Base-by-base conservation (phyloP, 129 eudicot species). In the Sambucus nigra region DNA sequence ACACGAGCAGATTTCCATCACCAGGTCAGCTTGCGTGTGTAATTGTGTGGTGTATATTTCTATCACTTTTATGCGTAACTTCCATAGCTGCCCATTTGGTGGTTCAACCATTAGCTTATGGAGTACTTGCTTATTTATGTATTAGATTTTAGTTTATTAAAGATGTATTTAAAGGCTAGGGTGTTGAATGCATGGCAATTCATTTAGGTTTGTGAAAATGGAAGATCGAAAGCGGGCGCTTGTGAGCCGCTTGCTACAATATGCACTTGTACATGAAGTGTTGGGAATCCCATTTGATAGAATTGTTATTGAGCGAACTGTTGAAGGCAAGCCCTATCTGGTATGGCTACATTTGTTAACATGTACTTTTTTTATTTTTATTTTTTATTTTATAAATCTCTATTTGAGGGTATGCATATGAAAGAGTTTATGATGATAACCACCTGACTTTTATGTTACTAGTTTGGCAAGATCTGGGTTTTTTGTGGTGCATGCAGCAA, bases 241-340 rank as follows among this genome's bases (percentile, higher is more conserved):
- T 60, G 92, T 88, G n/a, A 88, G 97, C 78, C 76, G 85, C 58
- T 66, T 88, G 79, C 72, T 88, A 74, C 94, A 88, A 78, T 88
- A 78, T 78, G 87, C 78, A 12, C 74, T 88, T 52, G 80, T 84
- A 39, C 82, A 84, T 75, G 64, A 78, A 65, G 67, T 81, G 18
- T 29, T 75, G 12, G 85, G 73, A 21, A 73, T 88, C 58, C 92
- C 94, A 4, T 73, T 75, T 65, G 53, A 45, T 50, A 61, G 80
- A 24, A 80, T 88, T 27, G 32, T 65, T 41, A 88, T 88, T 27
- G 39, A 42, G 39, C 82, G 92, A 16, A 88, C 94, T 26, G 26
- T 56, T 38, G 67, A 84, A 54, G 97, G 94, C 21, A 88, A 88
- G 44, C 97, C 97, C 51, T 88, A 75, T 48, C 51, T 84, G 92